Conservation (phyloP, 257 asterid species). For the Solanum sejunctum region DNA sequence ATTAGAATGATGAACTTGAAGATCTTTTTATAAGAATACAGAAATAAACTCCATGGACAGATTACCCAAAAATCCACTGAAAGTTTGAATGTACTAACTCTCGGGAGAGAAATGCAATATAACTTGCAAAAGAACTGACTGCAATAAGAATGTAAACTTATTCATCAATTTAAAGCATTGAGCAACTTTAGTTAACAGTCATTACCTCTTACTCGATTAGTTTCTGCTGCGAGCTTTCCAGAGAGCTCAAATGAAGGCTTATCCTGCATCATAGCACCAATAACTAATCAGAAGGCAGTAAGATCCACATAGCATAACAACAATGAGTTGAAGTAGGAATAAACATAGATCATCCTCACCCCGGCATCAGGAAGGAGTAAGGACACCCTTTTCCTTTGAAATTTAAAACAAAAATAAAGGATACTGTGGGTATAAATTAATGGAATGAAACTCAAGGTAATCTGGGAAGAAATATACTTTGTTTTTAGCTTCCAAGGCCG, state of each 20-base stretch:
- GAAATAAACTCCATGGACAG: not conserved
- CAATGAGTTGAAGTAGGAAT: not conserved
- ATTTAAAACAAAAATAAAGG: not conserved
- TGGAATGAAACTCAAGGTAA: constrained; percentile 1
- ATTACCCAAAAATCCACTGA: not conserved
- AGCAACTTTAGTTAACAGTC: not conserved
- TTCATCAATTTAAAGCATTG: not conserved
- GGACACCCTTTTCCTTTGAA: not conserved
- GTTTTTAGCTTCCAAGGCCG: constrained; percentile 41
- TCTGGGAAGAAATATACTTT: not conserved
- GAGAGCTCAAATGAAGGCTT: constrained; percentile 97
- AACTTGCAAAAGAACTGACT: not conserved
- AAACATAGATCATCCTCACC: not conserved
- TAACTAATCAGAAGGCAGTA: not conserved
- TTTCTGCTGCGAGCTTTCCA: constrained; percentile 98
- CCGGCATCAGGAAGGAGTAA: not conserved
- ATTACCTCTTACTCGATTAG: constrained; percentile 84
- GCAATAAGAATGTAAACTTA: not conserved
- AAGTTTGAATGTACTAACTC: not conserved
- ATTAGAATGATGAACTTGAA: not conserved
- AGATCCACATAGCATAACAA: not conserved
- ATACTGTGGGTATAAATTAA: not conserved
- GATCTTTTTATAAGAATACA: not conserved
- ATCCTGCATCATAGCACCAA: constrained; percentile 38
- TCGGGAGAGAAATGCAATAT: not conserved